A percentile compares a stretch with the other conserved stretches of the same genome.
Conservation (phyloP, 169 alveolate genomes). For the Eimeria nieschulzi region DNA sequence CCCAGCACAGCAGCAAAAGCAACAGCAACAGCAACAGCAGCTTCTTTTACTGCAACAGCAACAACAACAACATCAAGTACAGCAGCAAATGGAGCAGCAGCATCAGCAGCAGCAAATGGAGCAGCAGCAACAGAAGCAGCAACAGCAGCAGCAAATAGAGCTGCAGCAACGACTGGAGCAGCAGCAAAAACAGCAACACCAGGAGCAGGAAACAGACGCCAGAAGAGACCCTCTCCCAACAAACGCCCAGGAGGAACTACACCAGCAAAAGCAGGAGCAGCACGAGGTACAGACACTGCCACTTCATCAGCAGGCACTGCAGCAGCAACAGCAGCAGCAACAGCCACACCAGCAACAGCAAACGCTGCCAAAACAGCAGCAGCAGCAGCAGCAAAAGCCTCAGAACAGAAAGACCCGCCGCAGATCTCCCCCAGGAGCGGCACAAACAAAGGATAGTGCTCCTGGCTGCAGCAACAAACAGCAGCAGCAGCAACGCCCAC, state of each 20-base stretch:
- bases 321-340: not conserved
- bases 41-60: not conserved
- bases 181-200: not conserved
- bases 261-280: not conserved
- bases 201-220: not conserved
- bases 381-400: conserved; percentile 24
- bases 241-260: not conserved
- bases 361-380: conserved; percentile 10
- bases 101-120: not conserved
- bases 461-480: conserved; percentile 2
- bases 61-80: not conserved
- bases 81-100: conserved; percentile 15
- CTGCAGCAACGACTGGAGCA: conserved; percentile 1
- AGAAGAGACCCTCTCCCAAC: not conserved
- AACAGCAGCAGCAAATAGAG: not conserved
- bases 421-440: not conserved
- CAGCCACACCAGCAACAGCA: conserved; percentile 8
- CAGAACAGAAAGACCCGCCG: conserved; percentile 3
- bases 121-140: conserved; percentile 19
- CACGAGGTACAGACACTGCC: not conserved
- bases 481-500: conserved; percentile 21
- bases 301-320: not conserved
- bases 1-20: not conserved
- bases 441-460: not conserved
- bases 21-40: not conserved